Evolutionary conservation across 139 green algal genomes (phyloP).

Genomic region (Chara braunii): DNA sequence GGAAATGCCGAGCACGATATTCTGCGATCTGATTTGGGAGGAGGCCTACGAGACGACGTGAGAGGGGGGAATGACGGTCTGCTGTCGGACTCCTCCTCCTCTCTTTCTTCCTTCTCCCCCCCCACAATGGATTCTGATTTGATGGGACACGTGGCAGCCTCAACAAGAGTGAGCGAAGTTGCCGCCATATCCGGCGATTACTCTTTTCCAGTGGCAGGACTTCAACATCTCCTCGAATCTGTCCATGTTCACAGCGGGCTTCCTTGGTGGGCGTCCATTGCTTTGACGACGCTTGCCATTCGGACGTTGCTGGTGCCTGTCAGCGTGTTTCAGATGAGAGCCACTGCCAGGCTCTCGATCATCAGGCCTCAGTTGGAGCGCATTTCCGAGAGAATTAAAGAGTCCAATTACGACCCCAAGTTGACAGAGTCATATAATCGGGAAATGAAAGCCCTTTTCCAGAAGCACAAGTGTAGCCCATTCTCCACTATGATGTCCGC

Average conservation of each 20-base stretch:
- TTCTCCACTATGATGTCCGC: slow-evolving; percentile 46
- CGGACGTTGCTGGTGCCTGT: slow-evolving; percentile 54
- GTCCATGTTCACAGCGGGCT: neutral
- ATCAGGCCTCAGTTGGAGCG: slow-evolving; percentile 52
- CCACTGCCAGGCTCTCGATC: slow-evolving; percentile 53
- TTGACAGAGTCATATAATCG: slow-evolving; percentile 9
- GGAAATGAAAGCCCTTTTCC: slow-evolving; percentile 30
- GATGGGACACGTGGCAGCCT: neutral
- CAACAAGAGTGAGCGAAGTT: neutral
- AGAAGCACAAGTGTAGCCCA: slow-evolving; percentile 45
- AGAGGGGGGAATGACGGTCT: no score
- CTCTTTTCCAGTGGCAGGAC: neutral
- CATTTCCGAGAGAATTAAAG: slow-evolving; percentile 50
- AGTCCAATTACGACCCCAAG: slow-evolving; percentile 32
- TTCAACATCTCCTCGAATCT: neutral
- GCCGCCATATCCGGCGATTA: neutral
- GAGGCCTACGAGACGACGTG: no score
- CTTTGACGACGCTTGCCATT: slow-evolving; percentile 47
- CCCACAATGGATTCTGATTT: no score
- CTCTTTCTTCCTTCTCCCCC: no score
- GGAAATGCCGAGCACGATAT: no score
- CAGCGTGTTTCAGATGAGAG: slow-evolving; percentile 56
- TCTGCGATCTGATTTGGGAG: no score
- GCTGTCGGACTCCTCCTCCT: no score
- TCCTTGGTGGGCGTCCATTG: slow-evolving; percentile 53